These are phyloP conservation scores for Helichrysum umbraculigerum DNA, from an alignment of 129 eudicot genomes.

Conservation along the genomic window DNA sequence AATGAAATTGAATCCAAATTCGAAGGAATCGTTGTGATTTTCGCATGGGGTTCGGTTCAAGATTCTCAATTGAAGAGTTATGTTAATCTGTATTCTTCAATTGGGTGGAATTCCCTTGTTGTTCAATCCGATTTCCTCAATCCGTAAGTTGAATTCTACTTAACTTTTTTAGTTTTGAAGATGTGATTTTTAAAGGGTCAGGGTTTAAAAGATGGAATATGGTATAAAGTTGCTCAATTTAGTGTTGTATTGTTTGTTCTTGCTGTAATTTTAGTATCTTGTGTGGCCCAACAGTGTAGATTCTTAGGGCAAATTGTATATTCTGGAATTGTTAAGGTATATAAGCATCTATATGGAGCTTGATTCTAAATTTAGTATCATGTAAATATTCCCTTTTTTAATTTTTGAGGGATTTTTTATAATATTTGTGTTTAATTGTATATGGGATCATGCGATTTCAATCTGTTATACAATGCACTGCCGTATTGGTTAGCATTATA, in stretches of 20 bases:
- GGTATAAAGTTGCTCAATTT: not conserved
- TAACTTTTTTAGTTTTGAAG: not conserved
- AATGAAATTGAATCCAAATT: constrained; percentile 22
- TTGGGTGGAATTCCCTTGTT: constrained; percentile 83
- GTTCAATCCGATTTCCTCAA: constrained; percentile 73
- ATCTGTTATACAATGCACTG: no score
- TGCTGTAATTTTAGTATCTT: constrained; percentile 17
- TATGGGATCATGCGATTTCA: no score
- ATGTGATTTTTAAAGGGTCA: not conserved
- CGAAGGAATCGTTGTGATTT: constrained; percentile 65
- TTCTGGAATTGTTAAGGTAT: constrained; percentile 13
- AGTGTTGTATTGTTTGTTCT: not conserved
- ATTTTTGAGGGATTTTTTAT: not conserved
- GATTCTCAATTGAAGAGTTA: constrained; percentile 46
- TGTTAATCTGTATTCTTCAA: constrained; percentile 54
- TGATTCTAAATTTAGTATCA: constrained; percentile 2
- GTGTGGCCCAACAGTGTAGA: constrained; percentile 4
- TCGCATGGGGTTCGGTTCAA: constrained; percentile 56
- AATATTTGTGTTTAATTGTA: not conserved
- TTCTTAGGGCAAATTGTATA: constrained; percentile 7
- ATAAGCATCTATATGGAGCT: constrained; percentile 8
- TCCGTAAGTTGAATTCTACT: constrained; percentile 46
- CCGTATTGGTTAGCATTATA: not conserved
- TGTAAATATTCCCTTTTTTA: not conserved
- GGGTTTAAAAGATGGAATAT: not conserved